These are phyloP conservation scores for Mycena venus DNA, from an alignment of 768 basidiomycete genomes.

Conservation along the genomic window DNA sequence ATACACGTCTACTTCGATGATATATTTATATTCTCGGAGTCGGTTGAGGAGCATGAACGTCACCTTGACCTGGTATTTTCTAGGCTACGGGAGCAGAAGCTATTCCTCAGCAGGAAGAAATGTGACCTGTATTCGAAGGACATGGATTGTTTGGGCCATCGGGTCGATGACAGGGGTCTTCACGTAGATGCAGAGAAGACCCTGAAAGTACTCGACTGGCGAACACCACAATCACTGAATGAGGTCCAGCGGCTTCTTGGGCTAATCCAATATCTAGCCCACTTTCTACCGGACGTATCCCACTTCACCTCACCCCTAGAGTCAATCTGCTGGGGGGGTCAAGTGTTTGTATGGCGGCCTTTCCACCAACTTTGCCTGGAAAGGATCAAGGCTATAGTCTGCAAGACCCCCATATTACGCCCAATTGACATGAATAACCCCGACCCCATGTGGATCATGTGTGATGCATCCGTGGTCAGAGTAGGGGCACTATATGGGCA, in stretches of 20 bases:
- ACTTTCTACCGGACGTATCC: background rate
- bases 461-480: too few species aligned
- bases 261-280: background rate
- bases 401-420: too few species aligned
- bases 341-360: background rate
- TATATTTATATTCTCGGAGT: conserved; percentile 54
- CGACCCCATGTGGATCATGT: too few species aligned
- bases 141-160: too few species aligned
- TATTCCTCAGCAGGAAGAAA: too few species aligned
- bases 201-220: background rate
- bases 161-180: background rate
- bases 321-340: background rate
- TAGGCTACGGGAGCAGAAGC: conserved; percentile 37
- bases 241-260: background rate
- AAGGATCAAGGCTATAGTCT: too few species aligned
- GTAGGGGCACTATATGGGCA: too few species aligned
- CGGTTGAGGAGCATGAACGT: conserved; percentile 52
- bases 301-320: background rate
- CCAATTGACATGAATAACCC: too few species aligned
- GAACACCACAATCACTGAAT: background rate
- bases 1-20: conserved; percentile 62
- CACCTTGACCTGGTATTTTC: conserved; percentile 49
- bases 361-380: too few species aligned
- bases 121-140: too few species aligned
- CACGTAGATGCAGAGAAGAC: background rate